Percentiles rank a stretch among this genome's conserved stretches.
Conservation (phyloP, 78 protist species). For the Monocercomonoides exilis region DNA sequence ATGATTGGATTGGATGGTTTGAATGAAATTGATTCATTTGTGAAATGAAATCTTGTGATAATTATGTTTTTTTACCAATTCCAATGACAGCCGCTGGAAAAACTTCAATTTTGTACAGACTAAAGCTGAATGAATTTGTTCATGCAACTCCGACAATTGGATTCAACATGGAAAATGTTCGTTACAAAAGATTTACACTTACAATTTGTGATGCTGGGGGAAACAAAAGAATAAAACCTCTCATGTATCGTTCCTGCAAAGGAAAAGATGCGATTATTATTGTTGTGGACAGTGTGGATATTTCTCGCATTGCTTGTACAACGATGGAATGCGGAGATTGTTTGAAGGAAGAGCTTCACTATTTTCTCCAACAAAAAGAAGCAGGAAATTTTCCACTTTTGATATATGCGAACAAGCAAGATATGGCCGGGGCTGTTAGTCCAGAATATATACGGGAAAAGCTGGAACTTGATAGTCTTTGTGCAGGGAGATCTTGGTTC, state of each 20-base stretch:
- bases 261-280: conserved; percentile 11
- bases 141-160: not conserved
- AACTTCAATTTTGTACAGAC: too few species aligned
- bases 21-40: too few species aligned
- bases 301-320: too few species aligned
- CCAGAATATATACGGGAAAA: not conserved
- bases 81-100: too few species aligned
- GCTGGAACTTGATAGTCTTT: too few species aligned
- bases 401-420: not conserved
- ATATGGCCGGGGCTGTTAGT: not conserved
- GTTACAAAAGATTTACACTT: not conserved
- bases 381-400: not conserved
- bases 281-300: conserved; percentile 20
- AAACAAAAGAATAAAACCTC: not conserved
- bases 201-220: conserved; percentile 18
- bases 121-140: too few species aligned
- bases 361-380: not conserved
- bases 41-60: too few species aligned
- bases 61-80: too few species aligned
- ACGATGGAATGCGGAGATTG: not conserved
- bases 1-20: too few species aligned
- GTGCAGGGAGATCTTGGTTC: too few species aligned
- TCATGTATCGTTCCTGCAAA: conserved; percentile 1
- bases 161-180: not conserved
- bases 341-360: not conserved